Conservation (phyloP, 192 early-diverging fungal genomes). For the Rhizoclosmatium sp. region DNA sequence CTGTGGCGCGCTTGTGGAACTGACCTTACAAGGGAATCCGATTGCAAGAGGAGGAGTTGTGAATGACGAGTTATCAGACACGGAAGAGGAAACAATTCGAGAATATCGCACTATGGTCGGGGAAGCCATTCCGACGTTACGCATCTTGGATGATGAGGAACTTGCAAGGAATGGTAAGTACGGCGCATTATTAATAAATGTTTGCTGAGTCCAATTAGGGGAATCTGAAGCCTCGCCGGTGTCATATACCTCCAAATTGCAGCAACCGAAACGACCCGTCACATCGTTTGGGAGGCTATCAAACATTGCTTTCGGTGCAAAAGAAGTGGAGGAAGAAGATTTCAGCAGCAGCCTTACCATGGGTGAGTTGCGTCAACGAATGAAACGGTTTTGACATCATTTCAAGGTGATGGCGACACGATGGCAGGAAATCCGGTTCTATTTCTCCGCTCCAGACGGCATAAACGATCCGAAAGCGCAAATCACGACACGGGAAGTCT, state of each 20-base stretch:
- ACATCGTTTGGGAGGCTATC: slow-evolving; percentile 8
- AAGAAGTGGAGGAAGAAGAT: slow-evolving; percentile 15
- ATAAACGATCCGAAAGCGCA: neutral
- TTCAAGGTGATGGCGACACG: slow-evolving; percentile 20
- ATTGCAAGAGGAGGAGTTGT: neutral
- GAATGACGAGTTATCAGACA: neutral
- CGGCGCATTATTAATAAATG: neutral
- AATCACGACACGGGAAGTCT: neutral
- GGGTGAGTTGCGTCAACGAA: slow-evolving; percentile 24
- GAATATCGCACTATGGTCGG: slow-evolving; percentile 15
- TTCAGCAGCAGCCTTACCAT: slow-evolving; percentile 48
- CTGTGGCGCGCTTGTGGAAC: slow-evolving; percentile 38
- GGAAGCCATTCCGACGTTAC: slow-evolving; percentile 36
- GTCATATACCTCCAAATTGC: neutral
- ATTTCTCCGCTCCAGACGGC: slow-evolving; percentile 42
- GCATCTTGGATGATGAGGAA: slow-evolving; percentile 42
- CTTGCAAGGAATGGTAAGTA: neutral
- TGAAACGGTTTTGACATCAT: neutral
- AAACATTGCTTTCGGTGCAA: neutral
- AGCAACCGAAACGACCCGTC: slow-evolving; percentile 19
- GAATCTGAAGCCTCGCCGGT: too few relatives aligned
- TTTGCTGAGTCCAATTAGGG: neutral
- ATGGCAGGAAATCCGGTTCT: slow-evolving; percentile 54
- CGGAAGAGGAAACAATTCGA: neutral
- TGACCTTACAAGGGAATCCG: slow-evolving; percentile 53